Conservation (phyloP, 108 stramenopile species). For the Nitzschia sp. region DNA sequence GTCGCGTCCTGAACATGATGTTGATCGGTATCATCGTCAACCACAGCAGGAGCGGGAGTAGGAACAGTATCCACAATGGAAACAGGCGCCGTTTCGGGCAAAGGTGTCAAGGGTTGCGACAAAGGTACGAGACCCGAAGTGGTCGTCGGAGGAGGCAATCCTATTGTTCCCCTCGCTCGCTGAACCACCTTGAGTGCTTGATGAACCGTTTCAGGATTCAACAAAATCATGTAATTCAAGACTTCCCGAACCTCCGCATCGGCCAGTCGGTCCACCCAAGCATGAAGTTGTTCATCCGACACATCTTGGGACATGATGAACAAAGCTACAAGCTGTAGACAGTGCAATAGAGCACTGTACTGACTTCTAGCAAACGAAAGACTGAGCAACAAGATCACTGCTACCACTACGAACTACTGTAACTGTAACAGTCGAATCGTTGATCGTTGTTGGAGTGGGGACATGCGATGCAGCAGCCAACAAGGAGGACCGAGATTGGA, state of each 20-base stretch:
- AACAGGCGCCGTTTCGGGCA: background rate
- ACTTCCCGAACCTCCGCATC: constrained; percentile 17
- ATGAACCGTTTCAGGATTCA: constrained; percentile 29
- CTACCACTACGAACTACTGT: too few species aligned
- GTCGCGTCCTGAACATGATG: background rate
- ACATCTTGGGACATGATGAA: constrained; percentile 4
- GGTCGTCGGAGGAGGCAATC: background rate
- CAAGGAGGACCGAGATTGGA: too few species aligned
- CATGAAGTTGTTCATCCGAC: constrained; percentile 5
- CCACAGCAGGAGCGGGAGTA: background rate
- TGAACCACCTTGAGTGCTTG: constrained; percentile 22
- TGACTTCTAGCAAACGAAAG: too few species aligned
- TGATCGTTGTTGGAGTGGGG: too few species aligned
- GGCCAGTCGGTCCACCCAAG: constrained; percentile 10
- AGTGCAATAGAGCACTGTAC: too few species aligned
- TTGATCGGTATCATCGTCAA: background rate
- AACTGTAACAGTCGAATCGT: too few species aligned
- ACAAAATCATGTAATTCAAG: constrained; percentile 24
- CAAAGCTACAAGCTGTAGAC: too few species aligned
- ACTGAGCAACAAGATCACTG: too few species aligned
- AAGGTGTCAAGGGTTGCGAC: background rate
- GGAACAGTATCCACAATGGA: background rate
- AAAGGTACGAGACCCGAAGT: background rate
- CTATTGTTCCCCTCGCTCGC: background rate
- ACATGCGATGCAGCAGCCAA: too few species aligned